A percentile compares a stretch with the other conserved stretches of the same genome.
phyloP scores from a whole-genome alignment of 2,329 filamentous ascomycete genomes.

The Pseudovirgaria hyperparasitica region DNA sequence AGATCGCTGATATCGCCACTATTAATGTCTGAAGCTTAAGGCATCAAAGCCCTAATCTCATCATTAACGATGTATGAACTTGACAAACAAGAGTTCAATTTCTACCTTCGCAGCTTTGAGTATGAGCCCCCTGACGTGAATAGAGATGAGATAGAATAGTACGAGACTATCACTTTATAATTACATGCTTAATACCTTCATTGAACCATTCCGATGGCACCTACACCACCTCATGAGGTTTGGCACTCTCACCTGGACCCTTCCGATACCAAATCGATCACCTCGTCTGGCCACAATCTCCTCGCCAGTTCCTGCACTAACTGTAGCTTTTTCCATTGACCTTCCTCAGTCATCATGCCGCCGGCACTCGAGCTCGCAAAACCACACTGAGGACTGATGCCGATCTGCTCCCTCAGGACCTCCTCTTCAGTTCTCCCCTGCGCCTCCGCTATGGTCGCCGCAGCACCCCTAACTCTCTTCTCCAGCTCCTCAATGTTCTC shows the following conservation, averaged over 20 bases:
- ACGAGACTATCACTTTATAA: no score
- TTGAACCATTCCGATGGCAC: neutral
- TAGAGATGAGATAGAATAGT: no score
- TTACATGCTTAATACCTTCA: no score
- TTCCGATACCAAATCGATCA: conserved; percentile 19
- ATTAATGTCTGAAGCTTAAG: no score
- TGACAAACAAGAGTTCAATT: no score
- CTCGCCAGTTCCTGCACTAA: conserved; percentile 33
- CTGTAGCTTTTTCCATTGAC: conserved; percentile 31
- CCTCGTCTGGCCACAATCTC: conserved; percentile 34
- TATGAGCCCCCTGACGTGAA: no score
- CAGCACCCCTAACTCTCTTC: conserved; percentile 19
- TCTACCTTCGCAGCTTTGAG: no score
- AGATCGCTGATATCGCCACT: no score
- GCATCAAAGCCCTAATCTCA: no score
- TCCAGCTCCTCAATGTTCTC: conserved; percentile 21
- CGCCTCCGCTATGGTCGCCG: conserved; percentile 23
- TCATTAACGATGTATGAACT: no score
- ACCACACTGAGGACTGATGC: conserved; percentile 25
- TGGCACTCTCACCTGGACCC: neutral
- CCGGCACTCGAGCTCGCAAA: conserved; percentile 25
- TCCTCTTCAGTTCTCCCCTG: conserved; percentile 21
- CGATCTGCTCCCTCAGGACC: conserved; percentile 22
- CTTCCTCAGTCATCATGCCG: conserved; percentile 22
- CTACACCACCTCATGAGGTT: neutral